Conservation (phyloP, 371 early-diverging fungal genomes). For the Mucor velutinosus region DNA sequence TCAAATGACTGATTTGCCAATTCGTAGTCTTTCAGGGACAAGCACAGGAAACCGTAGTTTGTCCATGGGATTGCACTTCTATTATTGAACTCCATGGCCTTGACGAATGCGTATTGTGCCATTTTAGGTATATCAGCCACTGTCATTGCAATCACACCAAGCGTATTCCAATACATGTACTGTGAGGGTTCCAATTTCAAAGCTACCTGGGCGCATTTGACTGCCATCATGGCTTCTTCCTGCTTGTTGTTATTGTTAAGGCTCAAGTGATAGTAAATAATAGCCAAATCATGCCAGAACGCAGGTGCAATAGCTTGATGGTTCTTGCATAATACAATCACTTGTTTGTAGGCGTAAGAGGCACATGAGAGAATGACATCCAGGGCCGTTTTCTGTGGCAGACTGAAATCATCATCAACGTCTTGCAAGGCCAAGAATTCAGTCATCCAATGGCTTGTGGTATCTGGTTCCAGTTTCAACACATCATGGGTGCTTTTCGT, state of each 20-base stretch:
- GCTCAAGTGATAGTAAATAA: slow-evolving; percentile 43
- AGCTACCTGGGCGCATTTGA: slow-evolving; percentile 64
- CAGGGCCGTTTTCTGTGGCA: slow-evolving; percentile 40
- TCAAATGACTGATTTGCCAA: slow-evolving; percentile 80
- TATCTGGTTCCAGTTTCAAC: slow-evolving; percentile 44
- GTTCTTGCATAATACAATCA: slow-evolving; percentile 45
- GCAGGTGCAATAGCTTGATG: slow-evolving; percentile 36
- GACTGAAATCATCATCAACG: slow-evolving; percentile 23
- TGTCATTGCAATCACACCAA: slow-evolving; percentile 69
- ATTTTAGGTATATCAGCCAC: slow-evolving; percentile 50
- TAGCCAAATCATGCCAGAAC: slow-evolving; percentile 54
- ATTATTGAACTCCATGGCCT: slow-evolving; percentile 72
- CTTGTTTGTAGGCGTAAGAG: slow-evolving; percentile 54
- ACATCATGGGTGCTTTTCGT: slow-evolving; percentile 31
- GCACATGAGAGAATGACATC: slow-evolving; percentile 50
- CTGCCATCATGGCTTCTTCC: slow-evolving; percentile 35
- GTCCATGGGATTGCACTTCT: slow-evolving; percentile 77
- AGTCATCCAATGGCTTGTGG: slow-evolving; percentile 27
- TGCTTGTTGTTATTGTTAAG: slow-evolving; percentile 7
- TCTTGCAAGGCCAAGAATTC: slow-evolving; percentile 35
- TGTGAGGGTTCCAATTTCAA: slow-evolving; percentile 65
- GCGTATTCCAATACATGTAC: slow-evolving; percentile 71
- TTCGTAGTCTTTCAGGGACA: slow-evolving; percentile 74
- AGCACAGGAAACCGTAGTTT: slow-evolving; percentile 85
- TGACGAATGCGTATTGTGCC: slow-evolving; percentile 86